Evolutionary conservation across 2,329 filamentous ascomycete genomes (phyloP).

Genomic region (Colletotrichum higginsianum): DNA sequence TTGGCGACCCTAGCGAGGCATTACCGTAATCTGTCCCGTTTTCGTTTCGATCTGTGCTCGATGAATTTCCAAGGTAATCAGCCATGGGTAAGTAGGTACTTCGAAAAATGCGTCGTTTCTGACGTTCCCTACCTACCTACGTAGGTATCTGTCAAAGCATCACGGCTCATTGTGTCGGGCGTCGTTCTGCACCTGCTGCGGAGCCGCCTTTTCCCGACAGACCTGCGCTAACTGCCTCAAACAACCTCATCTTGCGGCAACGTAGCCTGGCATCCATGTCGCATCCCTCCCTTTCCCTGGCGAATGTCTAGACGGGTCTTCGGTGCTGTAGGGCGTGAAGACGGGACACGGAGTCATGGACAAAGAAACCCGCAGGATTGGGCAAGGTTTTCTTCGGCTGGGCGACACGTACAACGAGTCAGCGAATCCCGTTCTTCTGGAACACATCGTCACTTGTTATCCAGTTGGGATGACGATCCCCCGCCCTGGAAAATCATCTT

Average conservation of each 20-base stretch:
- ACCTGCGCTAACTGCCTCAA: constrained; percentile 5
- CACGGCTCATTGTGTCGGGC: not conserved
- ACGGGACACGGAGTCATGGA: not conserved
- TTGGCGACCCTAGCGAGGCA: not conserved
- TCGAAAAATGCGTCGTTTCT: not conserved
- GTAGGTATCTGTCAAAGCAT: not conserved
- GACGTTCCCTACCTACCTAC: not conserved
- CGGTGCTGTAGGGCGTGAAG: not conserved
- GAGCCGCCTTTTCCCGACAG: constrained; percentile 36
- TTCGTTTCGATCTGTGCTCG: not conserved
- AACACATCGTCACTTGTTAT: not conserved
- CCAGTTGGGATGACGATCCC: not conserved
- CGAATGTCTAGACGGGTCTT: not conserved
- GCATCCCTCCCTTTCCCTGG: not conserved
- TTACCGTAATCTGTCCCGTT: not conserved
- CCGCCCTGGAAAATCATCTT: not conserved
- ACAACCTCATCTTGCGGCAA: constrained; percentile 15
- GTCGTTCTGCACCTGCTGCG: constrained; percentile 8
- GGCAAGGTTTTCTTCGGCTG: not conserved
- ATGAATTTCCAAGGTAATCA: not conserved
- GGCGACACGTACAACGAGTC: not conserved
- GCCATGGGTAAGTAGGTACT: not conserved
- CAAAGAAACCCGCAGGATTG: constrained; percentile 3
- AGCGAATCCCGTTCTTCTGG: not conserved
- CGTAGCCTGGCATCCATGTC: constrained; percentile 10